These are phyloP conservation scores for Russula sp. DNA, from an alignment of 768 basidiomycete genomes.

Conservation along the genomic window DNA sequence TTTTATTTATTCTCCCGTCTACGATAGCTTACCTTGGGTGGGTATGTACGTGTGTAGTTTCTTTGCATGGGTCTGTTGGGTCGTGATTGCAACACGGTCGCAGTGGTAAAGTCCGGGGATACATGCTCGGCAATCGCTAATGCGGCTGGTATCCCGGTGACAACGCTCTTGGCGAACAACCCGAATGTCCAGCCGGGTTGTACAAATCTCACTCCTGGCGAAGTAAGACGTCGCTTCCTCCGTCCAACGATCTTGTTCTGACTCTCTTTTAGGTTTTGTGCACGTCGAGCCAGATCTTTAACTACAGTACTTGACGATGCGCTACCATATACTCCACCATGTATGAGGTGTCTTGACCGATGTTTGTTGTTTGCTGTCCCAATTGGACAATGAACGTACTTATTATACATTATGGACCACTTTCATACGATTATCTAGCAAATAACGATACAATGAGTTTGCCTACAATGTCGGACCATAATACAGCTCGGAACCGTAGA, in stretches of 20 bases:
- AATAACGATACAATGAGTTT: background rate
- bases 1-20: no score
- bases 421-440: background rate
- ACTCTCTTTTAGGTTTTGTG: background rate
- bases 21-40: no score
- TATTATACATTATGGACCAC: no score
- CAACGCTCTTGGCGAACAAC: constrained; percentile 60
- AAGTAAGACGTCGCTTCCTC: background rate
- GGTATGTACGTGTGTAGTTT: no score
- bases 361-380: background rate
- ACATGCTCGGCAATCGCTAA: no score
- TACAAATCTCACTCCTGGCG: constrained; percentile 60
- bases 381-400: background rate
- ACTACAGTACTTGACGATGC: no score
- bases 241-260: background rate
- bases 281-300: background rate
- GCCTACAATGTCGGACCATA: background rate
- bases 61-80: no score
- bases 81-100: background rate
- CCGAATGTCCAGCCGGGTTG: constrained; percentile 55
- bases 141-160: constrained; percentile 38
- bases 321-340: no score
- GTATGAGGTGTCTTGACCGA: no score
- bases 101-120: no score
- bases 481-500: background rate